Evolutionary conservation across 2,329 filamentous ascomycete species (phyloP).

Genomic region (Stachybotrys echinatus): DNA sequence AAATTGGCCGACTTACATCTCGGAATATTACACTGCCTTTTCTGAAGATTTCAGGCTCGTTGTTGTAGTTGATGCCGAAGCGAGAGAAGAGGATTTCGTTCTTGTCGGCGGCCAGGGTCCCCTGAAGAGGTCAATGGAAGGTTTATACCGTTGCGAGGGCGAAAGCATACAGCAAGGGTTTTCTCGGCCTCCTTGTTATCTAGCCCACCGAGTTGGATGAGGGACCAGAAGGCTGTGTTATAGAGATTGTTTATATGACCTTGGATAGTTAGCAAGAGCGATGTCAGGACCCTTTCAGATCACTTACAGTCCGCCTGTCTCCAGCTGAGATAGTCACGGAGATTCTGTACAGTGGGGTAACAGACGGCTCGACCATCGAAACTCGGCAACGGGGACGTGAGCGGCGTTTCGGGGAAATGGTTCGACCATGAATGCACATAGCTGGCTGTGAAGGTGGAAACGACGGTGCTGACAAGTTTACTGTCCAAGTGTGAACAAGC

Average conservation of each 20-base stretch:
- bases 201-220: constrained; percentile 75
- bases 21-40: constrained; percentile 90
- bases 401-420: constrained; percentile 65
- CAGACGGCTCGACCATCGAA: constrained; percentile 91
- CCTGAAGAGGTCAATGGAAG: constrained; percentile 41
- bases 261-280: constrained; percentile 27
- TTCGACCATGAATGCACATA: constrained; percentile 78
- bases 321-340: constrained; percentile 96
- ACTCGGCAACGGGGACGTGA: constrained; percentile 73
- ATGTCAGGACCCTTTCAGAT: neutral
- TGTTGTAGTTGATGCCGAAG: constrained; percentile 96
- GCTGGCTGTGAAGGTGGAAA: constrained; percentile 89
- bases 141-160: neutral
- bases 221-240: constrained; percentile 92
- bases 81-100: constrained; percentile 90
- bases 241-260: constrained; percentile 98
- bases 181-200: constrained; percentile 75
- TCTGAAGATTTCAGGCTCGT: constrained; percentile 85
- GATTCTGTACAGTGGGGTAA: constrained; percentile 76
- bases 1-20: constrained; percentile 50
- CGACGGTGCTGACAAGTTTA: constrained; percentile 86
- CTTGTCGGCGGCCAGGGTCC: constrained; percentile 81
- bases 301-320: constrained; percentile 86
- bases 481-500: constrained; percentile 34
- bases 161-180: constrained; percentile 59